A percentile compares a stretch with the other conserved stretches of the same genome.
Evolutionary conservation across 495 filamentous ascomycete species (phyloP).

Genomic region (Penicillium longicatenatum): DNA sequence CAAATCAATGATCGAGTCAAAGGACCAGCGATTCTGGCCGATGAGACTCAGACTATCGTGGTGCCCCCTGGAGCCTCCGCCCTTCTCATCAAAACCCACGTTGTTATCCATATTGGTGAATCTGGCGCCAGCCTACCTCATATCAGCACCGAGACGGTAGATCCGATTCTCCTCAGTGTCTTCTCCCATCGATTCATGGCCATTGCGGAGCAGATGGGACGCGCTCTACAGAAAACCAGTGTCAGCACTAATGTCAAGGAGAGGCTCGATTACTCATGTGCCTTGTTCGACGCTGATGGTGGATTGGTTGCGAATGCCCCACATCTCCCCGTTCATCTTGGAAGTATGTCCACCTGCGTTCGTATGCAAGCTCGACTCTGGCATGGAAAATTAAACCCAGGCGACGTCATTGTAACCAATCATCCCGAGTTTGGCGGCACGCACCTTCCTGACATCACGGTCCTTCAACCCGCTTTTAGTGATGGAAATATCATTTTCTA

Average conservation of each 20-base stretch:
- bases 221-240: slow-evolving; percentile 41
- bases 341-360: slow-evolving; percentile 68
- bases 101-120: slow-evolving; percentile 34
- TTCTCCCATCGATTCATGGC: slow-evolving; percentile 38
- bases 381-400: slow-evolving; percentile 80
- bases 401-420: slow-evolving; percentile 93
- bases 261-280: slow-evolving; percentile 46
- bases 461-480: slow-evolving; percentile 79
- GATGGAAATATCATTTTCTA: slow-evolving; percentile 79
- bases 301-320: slow-evolving; percentile 65
- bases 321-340: slow-evolving; percentile 89
- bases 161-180: slow-evolving; percentile 87
- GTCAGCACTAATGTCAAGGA: slow-evolving; percentile 48
- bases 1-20: slow-evolving; percentile 69
- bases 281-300: slow-evolving; percentile 42
- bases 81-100: slow-evolving; percentile 27
- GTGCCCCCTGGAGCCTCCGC: slow-evolving; percentile 73
- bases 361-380: slow-evolving; percentile 76
- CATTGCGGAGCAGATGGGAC: slow-evolving; percentile 51
- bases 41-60: slow-evolving; percentile 92
- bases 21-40: slow-evolving; percentile 85
- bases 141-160: slow-evolving; percentile 30
- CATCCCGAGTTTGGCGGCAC: slow-evolving; percentile 91
- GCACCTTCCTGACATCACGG: slow-evolving; percentile 88
- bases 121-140: slow-evolving; percentile 46